Percentiles rank a stretch among this genome's conserved stretches.
Evolutionary conservation across 2,329 filamentous ascomycete species (phyloP).

Genomic region (Phialophora expanda): DNA sequence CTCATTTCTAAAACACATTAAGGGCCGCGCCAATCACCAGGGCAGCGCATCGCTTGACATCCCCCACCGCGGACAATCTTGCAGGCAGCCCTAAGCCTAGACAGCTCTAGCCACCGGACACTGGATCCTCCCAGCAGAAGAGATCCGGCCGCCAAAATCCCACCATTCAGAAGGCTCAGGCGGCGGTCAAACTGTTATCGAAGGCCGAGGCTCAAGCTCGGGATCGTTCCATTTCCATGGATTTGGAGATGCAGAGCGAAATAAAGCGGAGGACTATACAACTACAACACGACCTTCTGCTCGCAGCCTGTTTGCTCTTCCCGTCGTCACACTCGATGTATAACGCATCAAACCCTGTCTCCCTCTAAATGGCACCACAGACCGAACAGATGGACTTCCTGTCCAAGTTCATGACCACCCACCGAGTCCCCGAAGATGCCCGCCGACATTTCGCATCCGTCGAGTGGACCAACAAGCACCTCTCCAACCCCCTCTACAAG

Average conservation of each 20-base stretch:
- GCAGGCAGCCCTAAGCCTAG: constrained; percentile 8
- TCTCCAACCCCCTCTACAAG: constrained; percentile 44
- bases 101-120: constrained; percentile 22
- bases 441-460: constrained; percentile 33
- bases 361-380: constrained; percentile 16
- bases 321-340: constrained; percentile 13
- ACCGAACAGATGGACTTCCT: constrained; percentile 32
- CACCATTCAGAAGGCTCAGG: constrained; percentile 6
- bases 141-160: constrained; percentile 6
- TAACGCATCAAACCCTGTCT: constrained; percentile 10
- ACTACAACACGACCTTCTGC: constrained; percentile 1
- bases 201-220: constrained; percentile 18
- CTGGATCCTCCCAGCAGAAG: constrained; percentile 7
- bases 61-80: constrained; percentile 27
- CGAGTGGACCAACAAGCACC: constrained; percentile 36
- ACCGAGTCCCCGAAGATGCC: constrained; percentile 34
- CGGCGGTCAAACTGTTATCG: background rate
- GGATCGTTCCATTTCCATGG: constrained; percentile 9
- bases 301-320: constrained; percentile 13
- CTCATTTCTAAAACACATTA: constrained; percentile 38
- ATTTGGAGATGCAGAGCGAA: constrained; percentile 4
- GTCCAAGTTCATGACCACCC: constrained; percentile 34
- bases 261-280: background rate
- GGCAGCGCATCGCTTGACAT: constrained; percentile 22
- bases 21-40: constrained; percentile 28